Base-by-base conservation (phyloP, 371 early-diverging fungal genomes). In the Thermomucor indicae-seudaticae region DNA sequence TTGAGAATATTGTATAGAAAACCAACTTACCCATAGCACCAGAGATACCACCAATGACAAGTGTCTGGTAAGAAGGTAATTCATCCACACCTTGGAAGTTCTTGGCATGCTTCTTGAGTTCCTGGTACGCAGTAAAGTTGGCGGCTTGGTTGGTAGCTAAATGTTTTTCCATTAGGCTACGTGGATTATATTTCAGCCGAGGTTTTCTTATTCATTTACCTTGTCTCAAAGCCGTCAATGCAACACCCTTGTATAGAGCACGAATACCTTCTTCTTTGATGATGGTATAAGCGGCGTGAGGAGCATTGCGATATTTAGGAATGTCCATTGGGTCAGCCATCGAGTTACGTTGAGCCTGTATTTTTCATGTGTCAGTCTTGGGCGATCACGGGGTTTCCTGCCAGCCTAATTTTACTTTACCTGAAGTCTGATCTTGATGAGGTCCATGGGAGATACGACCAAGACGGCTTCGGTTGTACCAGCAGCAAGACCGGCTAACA, bases 391-490 rank as follows among this genome's bases (percentile, higher is more conserved):
- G 6, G 12, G 5, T 23, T 24, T 34, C 34, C n/a, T 8, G 4
- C 16, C n/a, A 17, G 42, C 3, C 22, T 20, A 24, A 24, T 7
- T 29, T 30, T 14, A 8, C 22, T 16, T 29, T 70, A 60, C 66
- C 70, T 97, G 96, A 50, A 96, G 78, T 60, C 98, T 90, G 57
- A 96, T 95, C 76, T 96, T 97, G 71, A 97, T 87, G 28, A 97
- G 91, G 51, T 96, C 96, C 94, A 95, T 95, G 20, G 97, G 97
- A 3, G 94, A 94, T n/a, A 96, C 96, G n/a, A 96, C 96, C 31
- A 91, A 47, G 6, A 96, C 85, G 10, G 96, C 91, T 68, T 97
- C 98, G n/a, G 97, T 97, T 6, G 88, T 77, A 69, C 97, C 98
- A 20, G 98, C 98, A 47, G 86, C 86, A 46, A 97, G 81, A 60